Percentiles rank a stretch among this genome's conserved stretches.
Evolutionary conservation across 768 basidiomycete genomes (phyloP).

Genomic region (Leccinum boreale): DNA sequence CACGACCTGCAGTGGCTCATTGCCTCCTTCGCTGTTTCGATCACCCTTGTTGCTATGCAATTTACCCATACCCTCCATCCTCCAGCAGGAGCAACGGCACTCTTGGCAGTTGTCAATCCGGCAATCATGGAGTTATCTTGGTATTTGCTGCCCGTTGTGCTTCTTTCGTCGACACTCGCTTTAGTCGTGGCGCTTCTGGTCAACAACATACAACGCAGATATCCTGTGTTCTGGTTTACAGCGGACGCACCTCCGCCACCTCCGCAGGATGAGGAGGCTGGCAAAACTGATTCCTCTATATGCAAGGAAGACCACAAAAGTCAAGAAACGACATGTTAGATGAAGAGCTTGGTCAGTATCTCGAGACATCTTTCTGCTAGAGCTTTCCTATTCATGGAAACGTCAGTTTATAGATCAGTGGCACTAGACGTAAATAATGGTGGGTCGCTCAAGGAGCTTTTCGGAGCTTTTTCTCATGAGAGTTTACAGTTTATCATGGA

Average conservation of each 20-base stretch:
- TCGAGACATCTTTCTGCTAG: neutral
- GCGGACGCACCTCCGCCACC: neutral
- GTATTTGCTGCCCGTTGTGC: conserved; percentile 52
- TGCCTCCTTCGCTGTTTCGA: conserved; percentile 38
- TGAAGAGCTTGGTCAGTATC: conserved; percentile 7
- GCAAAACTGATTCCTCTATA: neutral
- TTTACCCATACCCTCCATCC: conserved; percentile 52
- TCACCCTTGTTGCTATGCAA: conserved; percentile 48
- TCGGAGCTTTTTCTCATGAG: conserved; percentile 2
- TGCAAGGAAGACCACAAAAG: neutral
- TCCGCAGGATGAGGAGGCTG: neutral
- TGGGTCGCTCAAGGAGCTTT: neutral
- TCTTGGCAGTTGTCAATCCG: conserved; percentile 45
- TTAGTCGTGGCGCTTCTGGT: conserved; percentile 44
- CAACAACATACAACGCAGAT: conserved; percentile 52
- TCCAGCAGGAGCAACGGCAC: conserved; percentile 55
- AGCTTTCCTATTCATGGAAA: conserved; percentile 5
- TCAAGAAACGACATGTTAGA: neutral
- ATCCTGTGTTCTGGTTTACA: conserved; percentile 43
- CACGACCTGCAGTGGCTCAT: conserved; percentile 43
- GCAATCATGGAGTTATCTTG: conserved; percentile 43
- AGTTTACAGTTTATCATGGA: neutral
- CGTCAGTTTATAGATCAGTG: neutral
- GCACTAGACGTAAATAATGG: neutral
- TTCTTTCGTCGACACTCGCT: conserved; percentile 45